Base-by-base conservation (phyloP, 768 basidiomycete species). In the Exidia glandulosa region DNA sequence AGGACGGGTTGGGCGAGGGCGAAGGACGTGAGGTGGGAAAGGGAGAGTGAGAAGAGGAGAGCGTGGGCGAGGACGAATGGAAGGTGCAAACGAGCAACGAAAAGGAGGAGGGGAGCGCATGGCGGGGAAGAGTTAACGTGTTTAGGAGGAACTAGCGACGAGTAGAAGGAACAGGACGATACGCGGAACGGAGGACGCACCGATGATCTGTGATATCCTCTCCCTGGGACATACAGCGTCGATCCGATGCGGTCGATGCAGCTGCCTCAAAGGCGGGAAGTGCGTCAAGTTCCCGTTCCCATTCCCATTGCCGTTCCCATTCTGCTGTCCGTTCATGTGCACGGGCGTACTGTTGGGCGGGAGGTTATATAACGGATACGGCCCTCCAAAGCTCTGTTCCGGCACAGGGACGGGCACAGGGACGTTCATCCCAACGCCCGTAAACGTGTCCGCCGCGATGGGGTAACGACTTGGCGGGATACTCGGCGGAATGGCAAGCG, bases 161-260 rank as follows among this genome's bases (percentile, higher is more conserved):
- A n/a, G n/a, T n/a, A n/a, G n/a, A n/a, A n/a, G n/a, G n/a, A n/a
- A n/a, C n/a, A n/a, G n/a, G n/a, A n/a, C n/a, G n/a, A n/a, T n/a
- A n/a, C n/a, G n/a, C n/a, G n/a, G n/a, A n/a, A n/a, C n/a, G n/a
- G n/a, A n/a, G n/a, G n/a, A n/a, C n/a, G n/a, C n/a, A n/a, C n/a
- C 80, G 63, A 94, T 85, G 65, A 95, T 88, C 61, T 89, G 82
- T 41, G 83, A 81, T 55, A 94, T 85, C 4, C 86, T 87, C 60
- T 89, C 86, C 58, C 89, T 79, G 23, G 89, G 87, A 10, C 90
- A 87, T 58, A 94, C 82, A 61, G 88, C 85, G 67, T 93, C 88
- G 52, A 95, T 75, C 33, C 87, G 79, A 67, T 85, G 86, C 1
- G 86, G 80, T n/a, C 85, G 81, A 67, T 84, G 86, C 68, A 85